phyloP scores from a whole-genome alignment of 1,139 yeast genomes.

The Arxiozyma bovina region DNA sequence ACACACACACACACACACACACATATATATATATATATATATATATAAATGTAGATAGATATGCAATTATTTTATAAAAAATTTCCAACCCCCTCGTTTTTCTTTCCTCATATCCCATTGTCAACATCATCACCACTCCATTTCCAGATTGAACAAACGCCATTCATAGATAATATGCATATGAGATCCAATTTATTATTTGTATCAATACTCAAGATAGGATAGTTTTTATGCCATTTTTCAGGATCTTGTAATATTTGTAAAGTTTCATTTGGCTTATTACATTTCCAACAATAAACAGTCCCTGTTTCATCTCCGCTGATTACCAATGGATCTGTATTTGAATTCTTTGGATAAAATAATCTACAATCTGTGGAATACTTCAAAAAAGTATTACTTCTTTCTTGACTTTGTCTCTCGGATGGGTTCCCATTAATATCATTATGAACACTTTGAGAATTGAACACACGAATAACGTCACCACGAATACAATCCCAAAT shows the following conservation, averaged over 20 bases:
- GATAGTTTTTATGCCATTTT: slow-evolving; percentile 21
- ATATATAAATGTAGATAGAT: no score
- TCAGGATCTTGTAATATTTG: slow-evolving; percentile 31
- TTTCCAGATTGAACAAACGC: slow-evolving; percentile 29
- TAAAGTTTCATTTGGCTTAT: slow-evolving; percentile 44
- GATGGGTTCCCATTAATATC: neutral
- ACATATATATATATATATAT: no score
- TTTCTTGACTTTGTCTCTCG: slow-evolving; percentile 1
- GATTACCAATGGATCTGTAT: slow-evolving; percentile 34
- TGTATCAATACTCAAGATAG: slow-evolving; percentile 45
- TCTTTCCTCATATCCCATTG: neutral
- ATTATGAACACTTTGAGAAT: neutral
- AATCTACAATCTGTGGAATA: slow-evolving; percentile 1
- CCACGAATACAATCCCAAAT: slow-evolving; percentile 80
- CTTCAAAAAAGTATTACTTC: slow-evolving; percentile 10
- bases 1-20: no score
- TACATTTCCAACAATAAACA: slow-evolving; percentile 62
- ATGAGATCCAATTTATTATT: slow-evolving; percentile 32
- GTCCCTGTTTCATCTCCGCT: slow-evolving; percentile 62
- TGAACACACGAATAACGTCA: slow-evolving; percentile 66
- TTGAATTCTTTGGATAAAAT: slow-evolving; percentile 1
- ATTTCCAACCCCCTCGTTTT: neutral
- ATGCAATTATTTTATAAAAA: neutral
- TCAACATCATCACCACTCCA: slow-evolving; percentile 10
- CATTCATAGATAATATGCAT: slow-evolving; percentile 39